Base-by-base conservation (phyloP, 2,329 filamentous ascomycete genomes). In the Exophiala viscosa region DNA sequence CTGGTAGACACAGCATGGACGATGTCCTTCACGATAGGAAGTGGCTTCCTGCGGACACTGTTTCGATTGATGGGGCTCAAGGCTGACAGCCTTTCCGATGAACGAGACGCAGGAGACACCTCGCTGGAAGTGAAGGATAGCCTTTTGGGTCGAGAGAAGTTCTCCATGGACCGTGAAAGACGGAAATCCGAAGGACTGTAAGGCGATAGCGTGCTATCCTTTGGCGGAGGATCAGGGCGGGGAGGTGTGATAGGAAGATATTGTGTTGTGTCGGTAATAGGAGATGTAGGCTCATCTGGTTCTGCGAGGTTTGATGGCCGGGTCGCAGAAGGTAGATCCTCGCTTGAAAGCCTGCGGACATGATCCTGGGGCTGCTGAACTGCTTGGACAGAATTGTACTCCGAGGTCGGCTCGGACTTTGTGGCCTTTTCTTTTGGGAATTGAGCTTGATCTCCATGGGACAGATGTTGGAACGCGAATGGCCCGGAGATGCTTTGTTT, bases 401-500 rank as follows among this genome's bases (percentile, higher is more conserved):
- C 76, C 5, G 73, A 74, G 23, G 75, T 74, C 15, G 83, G 68
- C 28, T 81, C 75, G 51, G 74, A 70, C 50, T 78, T 73, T 48
- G 76, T 73, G 10, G 76, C 70, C 32, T 73, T 74, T 35, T 80
- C 75, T 15, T 70, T 70, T 31, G 77, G 73, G 50, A 83, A 74
- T 50, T 84, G 77, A 18, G 76, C 67, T 18, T 77, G 75, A 50
- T 76, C 76, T 23, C 81, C 81, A 62, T 85, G 81, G 33, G 80
- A 80, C 47, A 85, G 67, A 62, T 85, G 82, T 57, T 84, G 80
- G 63, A 85, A 85, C 60, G 83, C 79, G 66, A 82, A 85, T 1
- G 82, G 82, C 51, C 76, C 76, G 0, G 82, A 85, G 47, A 85
- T 85, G 52, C 71, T 70, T 38, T 67, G 69, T 64, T 79, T 80